Conservation (phyloP, 345 rosid species). For the Nasturtium officinale region DNA sequence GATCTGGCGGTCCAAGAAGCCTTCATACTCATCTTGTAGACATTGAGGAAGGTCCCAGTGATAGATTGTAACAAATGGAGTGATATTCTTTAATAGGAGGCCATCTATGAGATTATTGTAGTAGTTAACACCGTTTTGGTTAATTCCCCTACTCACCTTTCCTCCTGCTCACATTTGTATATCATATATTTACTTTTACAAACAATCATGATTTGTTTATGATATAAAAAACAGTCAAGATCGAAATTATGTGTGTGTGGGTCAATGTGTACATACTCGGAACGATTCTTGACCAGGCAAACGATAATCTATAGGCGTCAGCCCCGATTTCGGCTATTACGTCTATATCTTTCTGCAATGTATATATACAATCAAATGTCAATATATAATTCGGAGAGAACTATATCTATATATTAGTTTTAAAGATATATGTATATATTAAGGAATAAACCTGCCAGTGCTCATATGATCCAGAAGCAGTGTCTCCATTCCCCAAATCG, state of each 20-base stretch:
- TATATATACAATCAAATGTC: neutral
- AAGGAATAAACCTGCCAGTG: neutral
- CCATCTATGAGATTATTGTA: constrained; percentile 53
- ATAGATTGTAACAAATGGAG: constrained; percentile 49
- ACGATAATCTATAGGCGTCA: constrained; percentile 35
- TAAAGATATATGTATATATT: no score
- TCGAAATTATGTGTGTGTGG: neutral
- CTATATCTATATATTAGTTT: no score
- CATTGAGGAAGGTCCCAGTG: constrained; percentile 61
- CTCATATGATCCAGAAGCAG: constrained; percentile 25
- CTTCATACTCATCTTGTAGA: constrained; percentile 53
- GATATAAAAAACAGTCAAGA: no score
- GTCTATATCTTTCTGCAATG: constrained; percentile 33
- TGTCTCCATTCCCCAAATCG: constrained; percentile 53
- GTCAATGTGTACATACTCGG: constrained; percentile 24
- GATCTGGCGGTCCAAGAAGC: constrained; percentile 44
- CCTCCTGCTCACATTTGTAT: constrained; percentile 38
- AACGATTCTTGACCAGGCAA: constrained; percentile 42
- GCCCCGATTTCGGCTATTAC: constrained; percentile 1
- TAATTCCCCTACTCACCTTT: constrained; percentile 45
- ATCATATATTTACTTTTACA: neutral
- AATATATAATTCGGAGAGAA: no score
- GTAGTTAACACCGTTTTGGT: constrained; percentile 46
- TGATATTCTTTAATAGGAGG: constrained; percentile 39
- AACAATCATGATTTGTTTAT: no score